A percentile compares a stretch with the other conserved stretches of the same genome.
These are phyloP conservation scores for Cercospora sp. DNA, from an alignment of 2,329 filamentous ascomycete genomes.

Conservation along the genomic window DNA sequence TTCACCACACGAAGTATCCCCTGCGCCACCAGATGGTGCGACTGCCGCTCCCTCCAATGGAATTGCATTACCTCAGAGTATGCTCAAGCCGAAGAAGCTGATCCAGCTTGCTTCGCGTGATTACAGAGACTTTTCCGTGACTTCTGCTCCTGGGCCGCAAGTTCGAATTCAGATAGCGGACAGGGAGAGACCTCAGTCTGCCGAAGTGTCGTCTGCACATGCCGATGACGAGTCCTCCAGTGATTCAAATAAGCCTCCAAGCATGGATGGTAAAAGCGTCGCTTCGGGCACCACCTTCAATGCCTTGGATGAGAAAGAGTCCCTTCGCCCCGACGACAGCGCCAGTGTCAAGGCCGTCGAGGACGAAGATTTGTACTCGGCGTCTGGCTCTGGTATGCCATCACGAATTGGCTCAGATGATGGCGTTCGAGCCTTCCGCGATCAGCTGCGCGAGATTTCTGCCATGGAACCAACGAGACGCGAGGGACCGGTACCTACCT, in stretches of 20 bases:
- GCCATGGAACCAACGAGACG: slow-evolving; percentile 48
- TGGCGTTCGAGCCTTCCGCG: slow-evolving; percentile 59
- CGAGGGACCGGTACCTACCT: slow-evolving; percentile 23
- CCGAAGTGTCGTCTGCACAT: slow-evolving; percentile 12
- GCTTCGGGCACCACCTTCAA: slow-evolving; percentile 86
- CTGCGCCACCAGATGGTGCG: slow-evolving; percentile 28
- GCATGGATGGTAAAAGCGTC: slow-evolving; percentile 90
- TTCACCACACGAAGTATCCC: slow-evolving; percentile 26
- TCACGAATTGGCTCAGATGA: slow-evolving; percentile 83
- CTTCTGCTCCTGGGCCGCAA: slow-evolving; percentile 22
- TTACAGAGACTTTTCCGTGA: slow-evolving; percentile 18
- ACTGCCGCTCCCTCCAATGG: slow-evolving; percentile 18
- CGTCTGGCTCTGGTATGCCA: slow-evolving; percentile 71
- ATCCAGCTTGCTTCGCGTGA: slow-evolving; percentile 25
- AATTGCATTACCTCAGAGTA: slow-evolving; percentile 7
- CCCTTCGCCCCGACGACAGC: slow-evolving; percentile 89
- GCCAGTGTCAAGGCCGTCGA: slow-evolving; percentile 89
- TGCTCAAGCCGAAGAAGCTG: slow-evolving; percentile 29
- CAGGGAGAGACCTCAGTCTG: slow-evolving; percentile 21
- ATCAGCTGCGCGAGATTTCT: slow-evolving; percentile 58
- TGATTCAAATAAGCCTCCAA: slow-evolving; percentile 77
- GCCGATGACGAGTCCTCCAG: slow-evolving; percentile 54
- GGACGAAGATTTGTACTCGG: slow-evolving; percentile 82
- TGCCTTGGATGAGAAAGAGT: slow-evolving; percentile 95
- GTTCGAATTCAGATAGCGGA: slow-evolving; percentile 33